Evolutionary conservation across 108 stramenopile genomes (phyloP).

Genomic region (Asterionellopsis glacialis): DNA sequence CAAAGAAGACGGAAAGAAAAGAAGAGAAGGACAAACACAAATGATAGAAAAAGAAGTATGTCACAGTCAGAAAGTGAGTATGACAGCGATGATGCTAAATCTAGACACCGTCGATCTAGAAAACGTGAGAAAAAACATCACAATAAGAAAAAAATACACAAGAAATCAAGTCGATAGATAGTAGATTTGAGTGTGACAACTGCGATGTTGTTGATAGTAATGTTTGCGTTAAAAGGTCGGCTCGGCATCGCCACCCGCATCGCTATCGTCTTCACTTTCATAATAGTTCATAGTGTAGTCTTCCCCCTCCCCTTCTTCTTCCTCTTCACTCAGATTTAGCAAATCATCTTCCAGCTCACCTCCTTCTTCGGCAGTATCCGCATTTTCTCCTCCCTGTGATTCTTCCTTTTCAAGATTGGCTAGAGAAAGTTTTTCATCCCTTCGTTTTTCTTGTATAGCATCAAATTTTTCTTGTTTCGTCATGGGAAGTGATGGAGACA

Average conservation of each 20-base stretch:
- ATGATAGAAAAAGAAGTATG: too few relatives aligned
- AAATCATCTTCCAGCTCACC: conserved; percentile 29
- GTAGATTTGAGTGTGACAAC: too few relatives aligned
- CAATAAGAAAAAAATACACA: too few relatives aligned
- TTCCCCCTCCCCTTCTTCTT: conserved; percentile 74
- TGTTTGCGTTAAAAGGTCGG: neutral
- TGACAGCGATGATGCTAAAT: too few relatives aligned
- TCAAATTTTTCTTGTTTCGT: conserved; percentile 8
- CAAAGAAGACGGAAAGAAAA: neutral
- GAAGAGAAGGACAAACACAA: too few relatives aligned
- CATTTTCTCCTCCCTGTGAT: neutral
- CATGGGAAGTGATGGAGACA: neutral
- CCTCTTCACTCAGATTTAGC: conserved; percentile 26
- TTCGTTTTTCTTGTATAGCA: conserved; percentile 16
- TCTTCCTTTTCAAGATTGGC: conserved; percentile 8
- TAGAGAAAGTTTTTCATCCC: conserved; percentile 16
- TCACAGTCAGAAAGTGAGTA: too few relatives aligned
- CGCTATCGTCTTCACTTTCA: conserved; percentile 59
- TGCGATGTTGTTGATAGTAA: too few relatives aligned
- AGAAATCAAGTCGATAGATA: too few relatives aligned
- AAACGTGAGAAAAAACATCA: too few relatives aligned
- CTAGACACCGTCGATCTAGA: too few relatives aligned
- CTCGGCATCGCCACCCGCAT: conserved; percentile 12
- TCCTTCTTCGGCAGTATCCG: neutral
- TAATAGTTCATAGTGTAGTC: conserved; percentile 72